Conservation (phyloP, 2,329 filamentous ascomycete genomes). For the Podosphaera leucotricha region DNA sequence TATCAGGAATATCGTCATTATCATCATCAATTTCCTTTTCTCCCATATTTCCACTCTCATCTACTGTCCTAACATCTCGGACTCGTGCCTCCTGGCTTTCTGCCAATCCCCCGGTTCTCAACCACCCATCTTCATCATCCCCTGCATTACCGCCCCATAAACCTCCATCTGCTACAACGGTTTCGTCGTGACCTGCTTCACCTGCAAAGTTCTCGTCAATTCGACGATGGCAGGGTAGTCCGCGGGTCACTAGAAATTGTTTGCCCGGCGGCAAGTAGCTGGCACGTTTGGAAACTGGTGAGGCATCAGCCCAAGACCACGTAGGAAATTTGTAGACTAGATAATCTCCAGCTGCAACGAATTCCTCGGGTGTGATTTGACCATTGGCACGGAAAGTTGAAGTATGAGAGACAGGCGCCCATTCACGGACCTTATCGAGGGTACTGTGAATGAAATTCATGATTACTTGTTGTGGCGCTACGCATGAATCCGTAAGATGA, state of each 20-base stretch:
- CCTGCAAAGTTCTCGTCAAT: conserved; percentile 87
- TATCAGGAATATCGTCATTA: conserved; percentile 77
- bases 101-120: conserved; percentile 61
- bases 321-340: conserved; percentile 97
- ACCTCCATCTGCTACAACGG: conserved; percentile 57
- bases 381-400: conserved; percentile 87
- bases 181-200: conserved; percentile 65
- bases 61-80: conserved; percentile 64
- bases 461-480: not conserved
- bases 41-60: conserved; percentile 61
- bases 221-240: conserved; percentile 78
- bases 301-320: conserved; percentile 88
- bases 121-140: conserved; percentile 68
- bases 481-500: not conserved
- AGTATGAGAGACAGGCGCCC: conserved; percentile 68
- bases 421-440: conserved; percentile 77
- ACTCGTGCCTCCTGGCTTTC: conserved; percentile 55
- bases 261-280: conserved; percentile 67
- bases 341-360: conserved; percentile 86
- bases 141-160: conserved; percentile 25
- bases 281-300: conserved; percentile 55
- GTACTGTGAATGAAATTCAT: conserved; percentile 91
- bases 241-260: conserved; percentile 85
- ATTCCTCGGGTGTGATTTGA: conserved; percentile 94
- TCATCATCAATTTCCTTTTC: conserved; percentile 47